These are phyloP conservation scores for Ophiocordyceps unilateralis DNA, from an alignment of 2,329 filamentous ascomycete species.

Conservation along the genomic window DNA sequence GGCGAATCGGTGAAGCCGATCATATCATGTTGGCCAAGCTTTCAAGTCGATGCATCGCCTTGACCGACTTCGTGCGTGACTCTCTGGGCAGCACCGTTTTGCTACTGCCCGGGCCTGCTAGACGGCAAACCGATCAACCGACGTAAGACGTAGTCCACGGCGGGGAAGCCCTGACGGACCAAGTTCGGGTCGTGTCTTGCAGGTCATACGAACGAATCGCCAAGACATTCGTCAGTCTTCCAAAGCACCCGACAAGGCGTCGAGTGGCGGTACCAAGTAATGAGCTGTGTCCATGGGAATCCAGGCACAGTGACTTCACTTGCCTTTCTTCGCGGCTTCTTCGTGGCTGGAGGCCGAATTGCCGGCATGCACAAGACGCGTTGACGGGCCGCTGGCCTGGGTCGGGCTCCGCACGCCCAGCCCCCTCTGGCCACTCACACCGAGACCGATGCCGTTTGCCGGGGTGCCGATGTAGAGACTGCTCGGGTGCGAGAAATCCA, in stretches of 20 bases:
- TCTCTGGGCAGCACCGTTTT: too few relatives aligned
- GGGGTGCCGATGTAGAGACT: slow-evolving; percentile 33
- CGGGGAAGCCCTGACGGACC: too few relatives aligned
- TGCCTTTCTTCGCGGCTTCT: not conserved
- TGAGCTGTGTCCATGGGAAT: not conserved
- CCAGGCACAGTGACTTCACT: not conserved
- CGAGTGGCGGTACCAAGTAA: not conserved
- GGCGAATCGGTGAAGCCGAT: not conserved
- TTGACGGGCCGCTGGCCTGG: slow-evolving; percentile 3
- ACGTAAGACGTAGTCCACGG: too few relatives aligned
- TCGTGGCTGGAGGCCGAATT: slow-evolving; percentile 6
- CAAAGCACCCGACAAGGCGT: too few relatives aligned
- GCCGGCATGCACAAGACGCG: slow-evolving; percentile 14
- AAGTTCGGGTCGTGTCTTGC: too few relatives aligned
- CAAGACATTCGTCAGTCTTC: too few relatives aligned
- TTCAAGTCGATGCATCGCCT: too few relatives aligned
- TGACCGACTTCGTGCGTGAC: too few relatives aligned
- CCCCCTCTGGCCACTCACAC: not conserved
- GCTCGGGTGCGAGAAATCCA: slow-evolving; percentile 29
- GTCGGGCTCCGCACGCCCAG: slow-evolving; percentile 4
- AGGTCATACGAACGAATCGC: too few relatives aligned
- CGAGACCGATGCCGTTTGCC: slow-evolving; percentile 6
- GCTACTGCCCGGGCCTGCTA: too few relatives aligned
- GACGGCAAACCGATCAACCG: too few relatives aligned
- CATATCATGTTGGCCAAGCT: not conserved